Base-by-base conservation (phyloP, 306 rosid genomes). In the Quercus aquifolioides region DNA sequence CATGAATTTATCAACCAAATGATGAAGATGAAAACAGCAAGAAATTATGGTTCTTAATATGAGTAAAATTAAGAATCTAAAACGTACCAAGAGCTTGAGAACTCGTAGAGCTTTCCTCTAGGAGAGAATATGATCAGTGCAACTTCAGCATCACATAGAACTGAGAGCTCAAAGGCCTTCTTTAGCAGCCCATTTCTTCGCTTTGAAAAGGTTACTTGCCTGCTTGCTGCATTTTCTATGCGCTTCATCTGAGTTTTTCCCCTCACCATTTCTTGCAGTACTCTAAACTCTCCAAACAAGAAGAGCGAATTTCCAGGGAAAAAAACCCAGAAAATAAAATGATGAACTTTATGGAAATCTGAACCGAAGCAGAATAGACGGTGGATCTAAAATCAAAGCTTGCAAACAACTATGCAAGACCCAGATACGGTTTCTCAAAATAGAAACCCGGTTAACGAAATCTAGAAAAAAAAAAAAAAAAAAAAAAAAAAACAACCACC, bases 131-230 rank as follows among this genome's bases (percentile, higher is more conserved):
- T 76, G 19, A 94, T 84, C 59, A 94, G 95, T 64, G 95, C 94
- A 80, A 94, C 94, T 83, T 94, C 98, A 15, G 98, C 98, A 76
- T 94, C 98, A 59, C 98, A 94, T n/a, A 94, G 87, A 68, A 94
- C 98, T 3, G 98, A 94, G 0, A 94, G 88, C 91, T 94, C 97
- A 75, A 87, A 94, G 10, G 99, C 97, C 73, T 94, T 94, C 87
- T 94, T 94, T 8, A 94, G 86, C 60, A 94, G 81, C 5, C 99
- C 99, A 78, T 88, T 94, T 68, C 97, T 92, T 73, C 97, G 70
- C 89, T 94, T 94, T 0, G 98, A 94, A 71, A 94, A 94, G 0
- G 97, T 92, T 18, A 95, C 99, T 91, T 92, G 99, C 84, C 98
- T 84, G 76, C 94, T 91, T 23, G 99, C 86, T 6, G 92, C 92